A percentile compares a stretch with the other conserved stretches of the same genome.
phyloP scores from a whole-genome alignment of 805 yeast genomes.

The Barnettozyma californica region DNA sequence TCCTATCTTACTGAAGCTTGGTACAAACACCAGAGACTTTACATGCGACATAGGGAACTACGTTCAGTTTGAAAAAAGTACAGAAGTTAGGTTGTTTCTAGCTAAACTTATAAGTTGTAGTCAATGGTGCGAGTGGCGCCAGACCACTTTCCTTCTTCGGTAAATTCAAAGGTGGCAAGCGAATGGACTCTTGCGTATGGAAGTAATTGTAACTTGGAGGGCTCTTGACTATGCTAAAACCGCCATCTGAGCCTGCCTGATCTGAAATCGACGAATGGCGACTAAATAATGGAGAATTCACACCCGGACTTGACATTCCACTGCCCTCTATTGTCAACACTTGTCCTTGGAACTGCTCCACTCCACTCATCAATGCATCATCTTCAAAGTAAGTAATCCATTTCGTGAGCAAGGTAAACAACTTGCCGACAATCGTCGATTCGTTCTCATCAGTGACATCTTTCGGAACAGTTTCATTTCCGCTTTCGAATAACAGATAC shows the following conservation, averaged over 20 bases:
- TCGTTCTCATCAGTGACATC: background rate
- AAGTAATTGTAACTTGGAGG: constrained; percentile 3
- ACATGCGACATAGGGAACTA: too few relatives aligned
- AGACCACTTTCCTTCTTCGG: background rate
- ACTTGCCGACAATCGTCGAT: background rate
- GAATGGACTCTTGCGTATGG: background rate
- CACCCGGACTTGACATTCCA: background rate
- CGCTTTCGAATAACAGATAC: constrained; percentile 8
- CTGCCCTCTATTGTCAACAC: background rate
- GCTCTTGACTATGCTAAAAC: constrained; percentile 4
- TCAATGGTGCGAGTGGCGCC: background rate
- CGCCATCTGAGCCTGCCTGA: background rate
- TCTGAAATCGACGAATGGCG: constrained; percentile 5
- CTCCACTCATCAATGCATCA: background rate
- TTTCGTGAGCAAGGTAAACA: constrained; percentile 4
- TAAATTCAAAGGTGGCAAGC: background rate
- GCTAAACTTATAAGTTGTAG: background rate
- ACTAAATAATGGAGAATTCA: constrained; percentile 3
- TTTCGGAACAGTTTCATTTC: background rate
- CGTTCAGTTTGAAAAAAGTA: background rate
- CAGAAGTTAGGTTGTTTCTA: background rate
- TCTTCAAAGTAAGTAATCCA: constrained; percentile 7
- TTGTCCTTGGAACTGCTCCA: background rate
- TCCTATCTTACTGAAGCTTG: too few relatives aligned
- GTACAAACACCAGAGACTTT: too few relatives aligned